These are phyloP conservation scores for Acephala macrosclerotiorum DNA, from an alignment of 2,329 filamentous ascomycete genomes.

Conservation along the genomic window DNA sequence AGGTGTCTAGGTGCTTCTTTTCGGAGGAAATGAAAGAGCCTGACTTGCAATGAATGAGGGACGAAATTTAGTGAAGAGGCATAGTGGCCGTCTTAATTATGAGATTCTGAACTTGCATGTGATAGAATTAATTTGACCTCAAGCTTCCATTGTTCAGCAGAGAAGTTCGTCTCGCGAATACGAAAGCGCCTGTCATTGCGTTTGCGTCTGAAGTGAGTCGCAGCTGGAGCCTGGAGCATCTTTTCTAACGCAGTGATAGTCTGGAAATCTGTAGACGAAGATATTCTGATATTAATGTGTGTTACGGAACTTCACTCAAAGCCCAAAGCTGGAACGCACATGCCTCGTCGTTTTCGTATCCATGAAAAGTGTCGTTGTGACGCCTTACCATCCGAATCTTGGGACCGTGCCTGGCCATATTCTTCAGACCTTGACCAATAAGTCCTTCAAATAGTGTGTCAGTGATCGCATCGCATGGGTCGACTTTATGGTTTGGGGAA, in stretches of 20 bases:
- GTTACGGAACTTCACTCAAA: background rate
- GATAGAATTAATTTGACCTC: background rate
- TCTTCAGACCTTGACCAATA: no score
- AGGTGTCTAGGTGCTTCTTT: background rate
- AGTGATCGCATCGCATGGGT: background rate
- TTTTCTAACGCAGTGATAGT: background rate
- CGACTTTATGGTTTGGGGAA: background rate
- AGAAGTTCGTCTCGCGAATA: background rate
- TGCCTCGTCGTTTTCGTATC: background rate
- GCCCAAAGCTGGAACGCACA: background rate
- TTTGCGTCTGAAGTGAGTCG: background rate
- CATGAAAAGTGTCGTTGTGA: background rate
- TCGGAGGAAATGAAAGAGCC: background rate
- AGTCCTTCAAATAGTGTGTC: background rate
- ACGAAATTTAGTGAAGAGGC: background rate
- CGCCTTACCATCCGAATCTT: background rate
- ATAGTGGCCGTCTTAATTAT: background rate
- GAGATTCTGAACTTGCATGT: background rate
- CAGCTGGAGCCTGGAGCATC: background rate
- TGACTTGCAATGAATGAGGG: no score
- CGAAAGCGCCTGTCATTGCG: background rate
- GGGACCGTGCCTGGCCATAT: background rate
- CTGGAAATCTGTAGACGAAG: background rate
- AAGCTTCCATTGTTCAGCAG: background rate
- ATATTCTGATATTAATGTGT: no score